Conservation (phyloP, 2,329 filamentous ascomycete species). For the Aspergillus cejpii region DNA sequence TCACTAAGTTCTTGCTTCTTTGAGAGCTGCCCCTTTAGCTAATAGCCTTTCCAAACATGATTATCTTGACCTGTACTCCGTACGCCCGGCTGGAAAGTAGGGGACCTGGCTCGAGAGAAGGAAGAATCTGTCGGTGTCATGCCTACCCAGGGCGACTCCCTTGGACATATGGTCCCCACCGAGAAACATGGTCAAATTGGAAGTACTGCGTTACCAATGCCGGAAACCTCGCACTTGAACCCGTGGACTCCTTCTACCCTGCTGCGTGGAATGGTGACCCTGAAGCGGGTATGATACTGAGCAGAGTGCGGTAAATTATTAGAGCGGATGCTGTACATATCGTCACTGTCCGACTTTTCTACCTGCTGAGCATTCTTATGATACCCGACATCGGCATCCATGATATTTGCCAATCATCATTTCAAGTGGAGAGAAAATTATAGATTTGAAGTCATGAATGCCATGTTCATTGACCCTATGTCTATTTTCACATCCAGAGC, state of each 20-base stretch:
- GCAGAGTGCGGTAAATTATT: background rate
- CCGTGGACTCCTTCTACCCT: constrained; percentile 27
- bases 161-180: background rate
- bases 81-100: constrained; percentile 41
- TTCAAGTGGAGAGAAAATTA: no score
- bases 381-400: no score
- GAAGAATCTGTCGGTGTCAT: constrained; percentile 6
- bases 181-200: constrained; percentile 11
- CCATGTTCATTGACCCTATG: background rate
- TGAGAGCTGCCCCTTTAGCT: no score
- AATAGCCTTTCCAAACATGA: no score
- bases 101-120: constrained; percentile 20
- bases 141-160: background rate
- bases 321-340: background rate
- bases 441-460: background rate
- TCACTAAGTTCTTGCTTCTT: no score
- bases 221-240: constrained; percentile 1
- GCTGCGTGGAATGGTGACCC: constrained; percentile 27
- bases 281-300: constrained; percentile 24
- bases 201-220: constrained; percentile 3
- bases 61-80: no score
- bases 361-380: background rate
- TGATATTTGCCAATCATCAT: no score
- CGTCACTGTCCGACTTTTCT: background rate
- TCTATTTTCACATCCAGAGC: background rate